Evolutionary conservation across 176 grass and related monocot species (phyloP).

Genomic region (Hsuehochloa calcarea): DNA sequence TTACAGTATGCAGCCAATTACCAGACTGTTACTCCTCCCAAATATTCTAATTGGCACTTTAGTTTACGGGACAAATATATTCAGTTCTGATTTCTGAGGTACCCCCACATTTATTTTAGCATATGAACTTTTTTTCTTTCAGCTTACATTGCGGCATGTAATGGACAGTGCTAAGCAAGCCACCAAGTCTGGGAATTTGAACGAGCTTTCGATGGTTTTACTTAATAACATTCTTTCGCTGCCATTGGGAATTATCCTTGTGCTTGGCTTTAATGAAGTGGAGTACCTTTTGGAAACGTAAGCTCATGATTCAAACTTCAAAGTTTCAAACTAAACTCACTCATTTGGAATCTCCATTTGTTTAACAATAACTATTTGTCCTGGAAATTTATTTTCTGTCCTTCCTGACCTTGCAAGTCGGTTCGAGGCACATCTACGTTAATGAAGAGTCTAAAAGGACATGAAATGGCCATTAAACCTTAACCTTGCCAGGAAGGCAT

Average conservation of each 20-base stretch:
- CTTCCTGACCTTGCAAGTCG: background rate
- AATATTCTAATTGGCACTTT: background rate
- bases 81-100: constrained; percentile 4
- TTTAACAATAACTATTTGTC: background rate
- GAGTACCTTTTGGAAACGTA: constrained; percentile 80
- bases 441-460: background rate
- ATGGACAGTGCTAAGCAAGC: constrained; percentile 96
- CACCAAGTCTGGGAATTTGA: constrained; percentile 93
- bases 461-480: background rate
- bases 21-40: background rate
- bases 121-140: constrained; percentile 38
- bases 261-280: constrained; percentile 82
- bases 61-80: background rate
- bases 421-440: background rate
- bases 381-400: background rate
- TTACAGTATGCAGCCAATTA: background rate
- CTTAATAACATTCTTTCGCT: constrained; percentile 89
- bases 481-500: background rate
- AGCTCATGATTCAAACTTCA: constrained; percentile 38
- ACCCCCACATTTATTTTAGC: constrained; percentile 23
- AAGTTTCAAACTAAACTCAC: constrained; percentile 9
- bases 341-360: background rate
- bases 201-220: constrained; percentile 94
- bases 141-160: constrained; percentile 85
- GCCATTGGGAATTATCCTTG: constrained; percentile 77